Percentiles rank a stretch among this genome's conserved stretches.
These are phyloP conservation scores for Globisporangium acanthophoron DNA, from an alignment of 352 stramenopile genomes.

Conservation along the genomic window DNA sequence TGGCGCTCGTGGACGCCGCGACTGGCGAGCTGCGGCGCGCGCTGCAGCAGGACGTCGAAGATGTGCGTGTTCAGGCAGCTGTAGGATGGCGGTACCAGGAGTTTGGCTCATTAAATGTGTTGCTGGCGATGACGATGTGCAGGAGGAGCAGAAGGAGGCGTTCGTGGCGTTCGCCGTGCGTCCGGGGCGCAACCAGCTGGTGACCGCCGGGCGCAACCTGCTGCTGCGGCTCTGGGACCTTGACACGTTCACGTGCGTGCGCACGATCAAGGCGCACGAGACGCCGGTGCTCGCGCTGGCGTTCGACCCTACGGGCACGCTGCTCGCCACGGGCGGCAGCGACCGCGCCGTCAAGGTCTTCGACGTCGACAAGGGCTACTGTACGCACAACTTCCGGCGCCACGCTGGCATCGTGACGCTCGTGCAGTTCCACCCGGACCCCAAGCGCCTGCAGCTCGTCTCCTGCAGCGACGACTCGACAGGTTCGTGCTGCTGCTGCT, in stretches of 20 bases:
- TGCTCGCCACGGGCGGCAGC: conserved; percentile 94
- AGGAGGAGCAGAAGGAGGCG: conserved; percentile 73
- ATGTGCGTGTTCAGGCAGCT: conserved; percentile 16
- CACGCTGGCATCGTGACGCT: conserved; percentile 86
- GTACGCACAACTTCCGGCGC: conserved; percentile 91
- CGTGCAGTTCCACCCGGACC: conserved; percentile 79
- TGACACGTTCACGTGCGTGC: conserved; percentile 68
- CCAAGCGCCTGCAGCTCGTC: conserved; percentile 58
- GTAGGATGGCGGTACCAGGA: background rate
- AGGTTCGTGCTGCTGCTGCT: conserved; percentile 4
- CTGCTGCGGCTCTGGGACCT: conserved; percentile 84
- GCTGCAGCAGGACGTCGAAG: conserved; percentile 69
- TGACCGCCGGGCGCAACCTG: conserved; percentile 81
- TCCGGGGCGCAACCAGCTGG: conserved; percentile 70
- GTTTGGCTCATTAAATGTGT: background rate
- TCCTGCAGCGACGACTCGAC: conserved; percentile 73
- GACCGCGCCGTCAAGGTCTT: conserved; percentile 95
- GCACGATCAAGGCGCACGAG: conserved; percentile 75
- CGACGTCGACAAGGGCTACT: conserved; percentile 90
- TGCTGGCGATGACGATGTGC: background rate
- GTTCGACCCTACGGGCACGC: conserved; percentile 87
- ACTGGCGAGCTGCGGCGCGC: conserved; percentile 70
- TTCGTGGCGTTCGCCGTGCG: conserved; percentile 81
- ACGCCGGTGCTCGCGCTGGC: conserved; percentile 82
- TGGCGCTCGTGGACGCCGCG: conserved; percentile 65